Conservation (phyloP, 1,139 yeast species). For the Lodderomyces margitis region DNA sequence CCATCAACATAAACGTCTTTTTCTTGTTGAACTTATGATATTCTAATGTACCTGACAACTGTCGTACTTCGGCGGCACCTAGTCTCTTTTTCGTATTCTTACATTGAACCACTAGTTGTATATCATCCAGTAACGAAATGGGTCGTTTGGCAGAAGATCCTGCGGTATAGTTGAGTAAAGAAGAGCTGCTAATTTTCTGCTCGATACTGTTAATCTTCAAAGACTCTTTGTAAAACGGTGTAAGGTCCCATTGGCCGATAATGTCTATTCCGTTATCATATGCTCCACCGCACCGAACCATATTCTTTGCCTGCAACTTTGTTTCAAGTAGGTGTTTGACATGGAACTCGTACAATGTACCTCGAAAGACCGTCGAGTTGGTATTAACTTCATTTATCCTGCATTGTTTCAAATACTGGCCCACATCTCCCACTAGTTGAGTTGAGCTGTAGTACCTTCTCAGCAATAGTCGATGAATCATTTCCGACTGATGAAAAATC, state of each 20-base stretch:
- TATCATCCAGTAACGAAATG: slow-evolving; percentile 26
- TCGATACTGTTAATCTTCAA: not conserved
- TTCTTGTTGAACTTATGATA: slow-evolving; percentile 27
- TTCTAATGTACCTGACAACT: slow-evolving; percentile 54
- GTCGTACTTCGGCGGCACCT: slow-evolving; percentile 54
- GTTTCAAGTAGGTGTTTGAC: slow-evolving; percentile 46
- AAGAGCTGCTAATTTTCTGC: not conserved
- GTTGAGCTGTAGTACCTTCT: slow-evolving; percentile 8
- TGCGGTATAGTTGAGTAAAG: not conserved
- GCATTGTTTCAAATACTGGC: slow-evolving; percentile 32
- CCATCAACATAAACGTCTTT: slow-evolving; percentile 30
- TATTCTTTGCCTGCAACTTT: slow-evolving; percentile 41
- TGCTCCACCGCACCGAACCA: slow-evolving; percentile 57
- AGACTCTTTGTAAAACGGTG: slow-evolving; percentile 20
- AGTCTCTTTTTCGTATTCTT: slow-evolving; percentile 49
- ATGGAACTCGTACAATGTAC: slow-evolving; percentile 67
- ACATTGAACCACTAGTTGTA: slow-evolving; percentile 55
- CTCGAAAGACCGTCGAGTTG: slow-evolving; percentile 55
- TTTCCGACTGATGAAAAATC: not conserved
- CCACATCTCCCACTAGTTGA: slow-evolving; percentile 21
- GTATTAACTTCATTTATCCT: slow-evolving; percentile 20
- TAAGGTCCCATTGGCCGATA: slow-evolving; percentile 57
- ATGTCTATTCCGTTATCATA: slow-evolving; percentile 75
- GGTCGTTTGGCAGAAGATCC: not conserved
- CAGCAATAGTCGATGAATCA: not conserved